Percentiles rank a stretch among this genome's conserved stretches.
Conservation (phyloP, 2,329 filamentous ascomycete species). For the Leptosphaerulina australis region DNA sequence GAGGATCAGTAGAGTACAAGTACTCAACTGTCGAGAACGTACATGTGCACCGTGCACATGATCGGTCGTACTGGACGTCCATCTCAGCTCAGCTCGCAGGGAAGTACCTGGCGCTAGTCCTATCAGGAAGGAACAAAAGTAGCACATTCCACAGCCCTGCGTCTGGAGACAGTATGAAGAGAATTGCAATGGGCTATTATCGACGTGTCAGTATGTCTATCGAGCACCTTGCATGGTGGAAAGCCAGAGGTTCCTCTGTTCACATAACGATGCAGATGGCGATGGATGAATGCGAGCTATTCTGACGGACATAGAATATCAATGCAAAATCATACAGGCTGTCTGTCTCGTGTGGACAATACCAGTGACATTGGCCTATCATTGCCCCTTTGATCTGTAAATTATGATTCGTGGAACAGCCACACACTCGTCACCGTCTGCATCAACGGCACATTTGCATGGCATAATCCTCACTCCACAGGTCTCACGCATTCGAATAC, state of each 20-base stretch:
- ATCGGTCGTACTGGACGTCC: constrained; percentile 10
- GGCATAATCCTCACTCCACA: not conserved
- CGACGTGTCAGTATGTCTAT: too few species aligned
- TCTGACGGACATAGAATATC: not conserved
- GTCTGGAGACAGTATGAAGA: not conserved
- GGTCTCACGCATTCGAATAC: not conserved
- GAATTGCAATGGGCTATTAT: not conserved
- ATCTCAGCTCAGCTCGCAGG: constrained; percentile 11
- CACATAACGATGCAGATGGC: too few species aligned
- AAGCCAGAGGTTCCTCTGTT: too few species aligned
- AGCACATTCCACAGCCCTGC: constrained; percentile 2
- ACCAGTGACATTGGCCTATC: not conserved
- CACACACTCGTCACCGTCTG: not conserved
- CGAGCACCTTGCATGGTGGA: too few species aligned
- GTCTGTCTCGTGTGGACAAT: not conserved
- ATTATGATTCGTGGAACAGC: not conserved
- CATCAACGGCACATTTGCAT: not conserved
- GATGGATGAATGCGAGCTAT: too few species aligned
- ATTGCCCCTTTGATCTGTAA: not conserved
- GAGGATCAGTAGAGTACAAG: constrained; percentile 15
- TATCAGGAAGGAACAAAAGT: constrained; percentile 5
- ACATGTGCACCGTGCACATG: constrained; percentile 17
- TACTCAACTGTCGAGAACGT: constrained; percentile 8
- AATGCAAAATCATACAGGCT: too few species aligned
- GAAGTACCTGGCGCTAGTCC: constrained; percentile 14